Conservation (phyloP, 2,329 filamentous ascomycete species). For the Fusarium caatingaense region DNA sequence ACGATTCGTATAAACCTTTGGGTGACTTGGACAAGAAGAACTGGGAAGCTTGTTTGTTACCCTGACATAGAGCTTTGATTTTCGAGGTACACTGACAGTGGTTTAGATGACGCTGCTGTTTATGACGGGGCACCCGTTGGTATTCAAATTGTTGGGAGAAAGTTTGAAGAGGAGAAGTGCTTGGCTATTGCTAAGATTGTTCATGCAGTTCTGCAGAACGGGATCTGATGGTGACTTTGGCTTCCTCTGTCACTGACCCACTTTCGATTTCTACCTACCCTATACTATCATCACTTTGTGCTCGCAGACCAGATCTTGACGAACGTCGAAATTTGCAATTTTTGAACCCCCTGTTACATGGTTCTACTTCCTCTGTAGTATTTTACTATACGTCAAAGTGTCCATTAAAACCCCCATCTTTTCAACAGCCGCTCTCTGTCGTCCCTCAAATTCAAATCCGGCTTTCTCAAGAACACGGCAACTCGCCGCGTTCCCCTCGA, state of each 20-base stretch:
- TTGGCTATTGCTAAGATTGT: slow-evolving; percentile 17
- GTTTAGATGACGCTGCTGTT: slow-evolving; percentile 14
- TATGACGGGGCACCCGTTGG: slow-evolving; percentile 33
- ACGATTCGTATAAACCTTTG: slow-evolving; percentile 53
- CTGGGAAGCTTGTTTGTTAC: slow-evolving; percentile 60
- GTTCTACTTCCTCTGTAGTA: no score
- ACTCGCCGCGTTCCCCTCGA: background rate
- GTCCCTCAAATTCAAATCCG: background rate
- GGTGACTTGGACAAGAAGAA: slow-evolving; percentile 56
- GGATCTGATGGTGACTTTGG: no score
- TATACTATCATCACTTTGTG: no score
- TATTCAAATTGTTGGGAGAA: slow-evolving; percentile 25
- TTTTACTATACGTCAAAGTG: no score
- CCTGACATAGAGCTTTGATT: no score
- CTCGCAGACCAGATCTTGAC: no score
- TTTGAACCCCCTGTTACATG: no score
- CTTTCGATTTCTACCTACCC: no score
- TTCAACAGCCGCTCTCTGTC: background rate
- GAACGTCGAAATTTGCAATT: no score
- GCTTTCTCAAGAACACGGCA: slow-evolving; percentile 1
- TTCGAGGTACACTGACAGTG: no score
- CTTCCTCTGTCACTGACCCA: no score
- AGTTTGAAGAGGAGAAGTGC: slow-evolving; percentile 38
- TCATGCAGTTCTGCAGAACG: background rate
- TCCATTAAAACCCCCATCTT: background rate